Base-by-base conservation (phyloP, 2,329 filamentous ascomycete species). In the Diplodia corticola region DNA sequence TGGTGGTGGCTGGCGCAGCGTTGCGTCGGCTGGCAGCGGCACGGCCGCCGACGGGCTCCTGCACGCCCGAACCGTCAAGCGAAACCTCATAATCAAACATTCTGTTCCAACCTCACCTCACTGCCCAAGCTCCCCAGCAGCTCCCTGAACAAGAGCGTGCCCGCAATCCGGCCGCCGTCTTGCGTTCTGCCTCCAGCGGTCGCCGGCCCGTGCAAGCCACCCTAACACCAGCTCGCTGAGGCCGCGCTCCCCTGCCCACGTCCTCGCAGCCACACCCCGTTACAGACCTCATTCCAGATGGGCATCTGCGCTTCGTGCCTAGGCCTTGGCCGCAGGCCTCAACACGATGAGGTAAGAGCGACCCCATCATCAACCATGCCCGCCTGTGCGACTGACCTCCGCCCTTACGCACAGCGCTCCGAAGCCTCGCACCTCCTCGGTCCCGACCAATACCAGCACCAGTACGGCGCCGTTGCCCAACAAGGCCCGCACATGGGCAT, bases 221-320 rank as follows among this genome's bases (percentile, higher is more conserved):
- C 63, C 40, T 65, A 51, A 65, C 63, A 65, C 63, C 63, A 65
- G 30, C 37, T 28, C 55, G 51, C 40, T 65, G 63, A 65, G 53
- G 26, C 28, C 63, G 35, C 40, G 26, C 22, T 28, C 35, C 46
- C 63, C 26, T 49, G n/a, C 30, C 50, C 12, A 20, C 37, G 50
- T 61, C 40, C 63, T 57, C 51, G 51, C 50, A 46, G 63, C 50
- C 63, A 15, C 63, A 40, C 63, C 37, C 40, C 63, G 51, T 48
- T 37, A 35, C 63, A 65, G 28, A 49, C 63, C 30, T 20, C 65
- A 67, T 67, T 67, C 65, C 65, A 46, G 15, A 83, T 83, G 81
- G 81, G 81, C 69, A 76, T 81, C 72, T 83, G 81, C 74, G 75
- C 78, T 63, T 83, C 81, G 63, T 83, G 81, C 72, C 79, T 83